Percentiles rank a stretch among this genome's conserved stretches.
Conservation (phyloP, 306 rosid species). For the Astragalus glycyphyllos region DNA sequence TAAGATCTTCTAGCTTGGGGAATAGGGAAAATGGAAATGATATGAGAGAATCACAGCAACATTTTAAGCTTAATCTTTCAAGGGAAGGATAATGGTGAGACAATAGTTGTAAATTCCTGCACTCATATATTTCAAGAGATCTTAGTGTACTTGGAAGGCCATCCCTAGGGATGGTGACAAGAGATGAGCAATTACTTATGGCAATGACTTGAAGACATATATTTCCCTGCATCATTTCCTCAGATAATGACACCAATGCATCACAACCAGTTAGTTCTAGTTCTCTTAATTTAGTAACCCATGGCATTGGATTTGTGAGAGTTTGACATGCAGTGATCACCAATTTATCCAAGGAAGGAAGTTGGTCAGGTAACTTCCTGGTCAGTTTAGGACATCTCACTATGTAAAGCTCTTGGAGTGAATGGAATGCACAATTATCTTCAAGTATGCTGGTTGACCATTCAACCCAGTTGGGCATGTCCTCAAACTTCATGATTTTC, state of each 20-base stretch:
- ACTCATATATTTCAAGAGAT: slow-evolving; percentile 37
- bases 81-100: slow-evolving; percentile 12
- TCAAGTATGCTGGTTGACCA: slow-evolving; percentile 7
- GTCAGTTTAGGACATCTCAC: slow-evolving; percentile 34
- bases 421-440: slow-evolving; percentile 11
- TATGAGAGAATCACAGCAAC: slow-evolving; percentile 34
- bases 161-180: slow-evolving; percentile 10
- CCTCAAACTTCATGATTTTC: slow-evolving; percentile 33
- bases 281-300: slow-evolving; percentile 36
- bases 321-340: slow-evolving; percentile 38
- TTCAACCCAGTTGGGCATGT: slow-evolving; percentile 28
- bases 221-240: slow-evolving; percentile 37
- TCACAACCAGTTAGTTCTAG: slow-evolving; percentile 27
- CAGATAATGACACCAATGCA: slow-evolving; percentile 32
- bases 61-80: slow-evolving; percentile 17
- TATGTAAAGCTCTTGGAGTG: slow-evolving; percentile 28
- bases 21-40: slow-evolving; percentile 36
- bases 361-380: slow-evolving; percentile 12
- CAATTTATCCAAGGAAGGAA: slow-evolving; percentile 34
- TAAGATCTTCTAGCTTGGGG: slow-evolving; percentile 34
- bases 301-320: slow-evolving; percentile 32
- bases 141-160: slow-evolving; percentile 14
- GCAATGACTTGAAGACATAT: slow-evolving; percentile 29
- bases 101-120: slow-evolving; percentile 32
- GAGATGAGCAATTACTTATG: slow-evolving; percentile 38